Base-by-base conservation (phyloP, 148 eudicot genomes). In the Vaccinium macrocarpon region DNA sequence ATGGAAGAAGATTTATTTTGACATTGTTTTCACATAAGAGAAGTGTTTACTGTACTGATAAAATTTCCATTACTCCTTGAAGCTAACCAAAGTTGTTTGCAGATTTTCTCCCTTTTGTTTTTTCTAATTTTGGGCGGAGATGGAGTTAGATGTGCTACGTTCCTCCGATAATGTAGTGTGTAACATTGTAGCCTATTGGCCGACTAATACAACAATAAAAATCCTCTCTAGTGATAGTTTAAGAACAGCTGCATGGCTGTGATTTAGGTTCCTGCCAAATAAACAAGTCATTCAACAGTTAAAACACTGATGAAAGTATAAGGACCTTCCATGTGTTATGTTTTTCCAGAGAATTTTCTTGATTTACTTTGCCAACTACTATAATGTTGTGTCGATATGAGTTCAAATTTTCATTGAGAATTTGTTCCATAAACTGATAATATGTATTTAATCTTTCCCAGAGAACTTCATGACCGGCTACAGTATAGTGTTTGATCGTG, bases 391-490 rank as follows among this genome's bases (percentile, higher is more conserved):
- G 50, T 42, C 11, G 18, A 79, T 35, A 21, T 35, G 78, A 75
- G 19, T 52, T 55, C 18, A 15, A 70, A 25, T 66, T 68, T 81
- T 15, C 18, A 13, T 81, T 81, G 83, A 27, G 18, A 27, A 81
- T 48, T 21, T 78, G 79, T 76, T 76, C 35, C 51, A 49, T 35
- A 59, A 49, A 51, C n/a, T 64, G 9, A 18, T 55, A 27, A 42
- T 46, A 19, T 12, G 42, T 25, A 27, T 50, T 68, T 64, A 70
- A 76, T 64, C 53, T 57, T 52, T 27, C 76, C 52, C 98, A 96
- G 98, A 96, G 81, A 94, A 94, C 86, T 96, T 94, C 86, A 96
- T 96, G 99, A 90, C 95, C 23, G 97, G 99, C 55, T 91, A 94
- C 70, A 90, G 90, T 35, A 84, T 96, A 2, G 92, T 94, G 50